These are phyloP conservation scores for Thraustochytrium sp. DNA, from an alignment of 352 stramenopile genomes.

Conservation along the genomic window DNA sequence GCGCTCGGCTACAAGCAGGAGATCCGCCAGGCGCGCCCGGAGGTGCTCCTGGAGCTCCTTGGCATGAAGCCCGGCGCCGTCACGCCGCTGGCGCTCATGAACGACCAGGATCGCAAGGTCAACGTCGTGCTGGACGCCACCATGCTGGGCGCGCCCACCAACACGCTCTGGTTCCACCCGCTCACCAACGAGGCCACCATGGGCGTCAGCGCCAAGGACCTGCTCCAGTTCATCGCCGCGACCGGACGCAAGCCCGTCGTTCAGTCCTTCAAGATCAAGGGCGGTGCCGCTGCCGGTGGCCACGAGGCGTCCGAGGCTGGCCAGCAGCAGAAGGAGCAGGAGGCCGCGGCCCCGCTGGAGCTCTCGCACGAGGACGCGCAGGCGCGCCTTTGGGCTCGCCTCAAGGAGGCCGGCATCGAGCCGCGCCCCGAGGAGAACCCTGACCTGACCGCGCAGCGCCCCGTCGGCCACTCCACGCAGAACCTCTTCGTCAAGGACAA, in stretches of 20 bases:
- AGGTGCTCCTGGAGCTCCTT: slow-evolving; percentile 41
- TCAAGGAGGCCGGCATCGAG: slow-evolving; percentile 1
- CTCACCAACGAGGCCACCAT: slow-evolving; percentile 47
- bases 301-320: too few relatives aligned
- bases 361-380: slow-evolving; percentile 23
- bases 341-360: background rate
- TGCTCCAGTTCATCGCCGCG: slow-evolving; percentile 15
- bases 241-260: slow-evolving; percentile 12
- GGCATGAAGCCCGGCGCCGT: slow-evolving; percentile 14
- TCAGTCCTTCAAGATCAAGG: background rate
- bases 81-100: slow-evolving; percentile 45
- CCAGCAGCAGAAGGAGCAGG: too few relatives aligned
- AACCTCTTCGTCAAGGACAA: slow-evolving; percentile 46
- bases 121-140: slow-evolving; percentile 40
- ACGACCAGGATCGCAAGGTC: slow-evolving; percentile 41
- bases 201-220: slow-evolving; percentile 4
- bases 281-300: background rate
- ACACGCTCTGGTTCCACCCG: slow-evolving; percentile 44
- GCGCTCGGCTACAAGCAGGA: slow-evolving; percentile 33
- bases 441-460: slow-evolving; percentile 10
- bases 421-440: slow-evolving; percentile 20
- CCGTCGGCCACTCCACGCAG: slow-evolving; percentile 36
- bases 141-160: background rate
- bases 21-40: slow-evolving; percentile 21
- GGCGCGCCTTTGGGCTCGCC: background rate